Conservation (phyloP, 1,284 basidiomycete species). For the Earliella scabrosa region DNA sequence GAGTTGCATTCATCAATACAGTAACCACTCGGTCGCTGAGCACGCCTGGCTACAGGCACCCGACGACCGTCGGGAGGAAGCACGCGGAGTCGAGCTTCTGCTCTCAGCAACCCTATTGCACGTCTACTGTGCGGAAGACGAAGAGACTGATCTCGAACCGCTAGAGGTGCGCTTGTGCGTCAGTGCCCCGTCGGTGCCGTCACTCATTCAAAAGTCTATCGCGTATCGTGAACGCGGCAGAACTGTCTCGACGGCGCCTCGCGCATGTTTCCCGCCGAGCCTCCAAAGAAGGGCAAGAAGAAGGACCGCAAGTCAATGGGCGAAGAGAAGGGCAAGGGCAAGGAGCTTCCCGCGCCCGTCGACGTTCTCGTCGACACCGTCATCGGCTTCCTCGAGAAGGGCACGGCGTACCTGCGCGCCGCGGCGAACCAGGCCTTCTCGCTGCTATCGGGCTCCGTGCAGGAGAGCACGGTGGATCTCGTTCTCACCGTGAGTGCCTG, state of each 20-base stretch:
- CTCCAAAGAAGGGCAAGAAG: slow-evolving; percentile 48
- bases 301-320: slow-evolving; percentile 47
- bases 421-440: slow-evolving; percentile 86
- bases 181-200: neutral
- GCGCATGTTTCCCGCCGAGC: slow-evolving; percentile 50
- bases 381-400: slow-evolving; percentile 88
- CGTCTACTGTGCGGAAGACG: slow-evolving; percentile 64
- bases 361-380: slow-evolving; percentile 89
- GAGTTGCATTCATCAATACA: slow-evolving; percentile 9
- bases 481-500: slow-evolving; percentile 74
- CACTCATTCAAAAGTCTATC: slow-evolving; percentile 13
- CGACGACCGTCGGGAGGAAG: slow-evolving; percentile 53
- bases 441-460: slow-evolving; percentile 71
- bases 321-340: slow-evolving; percentile 35
- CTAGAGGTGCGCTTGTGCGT: slow-evolving; percentile 59
- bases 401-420: slow-evolving; percentile 82
- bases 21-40: neutral
- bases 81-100: slow-evolving; percentile 73
- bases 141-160: slow-evolving; percentile 49
- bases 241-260: slow-evolving; percentile 51
- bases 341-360: slow-evolving; percentile 61
- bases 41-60: slow-evolving; percentile 40
- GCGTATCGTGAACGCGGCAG: slow-evolving; percentile 15
- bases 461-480: slow-evolving; percentile 80
- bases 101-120: slow-evolving; percentile 72